A percentile compares a stretch with the other conserved stretches of the same genome.
phyloP scores from a whole-genome alignment of 768 basidiomycete genomes.

The Leccinum ochraceum region DNA sequence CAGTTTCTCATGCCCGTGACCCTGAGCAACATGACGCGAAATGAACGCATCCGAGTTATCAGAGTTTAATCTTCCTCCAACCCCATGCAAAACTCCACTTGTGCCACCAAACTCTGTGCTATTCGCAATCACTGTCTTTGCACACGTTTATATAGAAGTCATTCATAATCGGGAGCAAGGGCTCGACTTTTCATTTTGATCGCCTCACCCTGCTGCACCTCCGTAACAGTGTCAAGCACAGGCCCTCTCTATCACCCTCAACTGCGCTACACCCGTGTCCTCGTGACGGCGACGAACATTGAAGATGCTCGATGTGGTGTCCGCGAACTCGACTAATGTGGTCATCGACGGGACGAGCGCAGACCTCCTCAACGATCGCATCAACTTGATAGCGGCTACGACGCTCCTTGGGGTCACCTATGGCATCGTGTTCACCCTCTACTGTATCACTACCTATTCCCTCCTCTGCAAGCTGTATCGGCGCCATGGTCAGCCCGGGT shows the following conservation, averaged over 20 bases:
- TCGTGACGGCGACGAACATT: constrained; percentile 8
- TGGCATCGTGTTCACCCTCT: constrained; percentile 23
- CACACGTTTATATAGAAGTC: constrained; percentile 29
- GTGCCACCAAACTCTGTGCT: background rate
- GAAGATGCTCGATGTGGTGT: constrained; percentile 9
- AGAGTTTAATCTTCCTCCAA: constrained; percentile 16
- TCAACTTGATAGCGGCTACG: constrained; percentile 27
- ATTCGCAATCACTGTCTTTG: constrained; percentile 7
- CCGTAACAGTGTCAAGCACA: constrained; percentile 5
- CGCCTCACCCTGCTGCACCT: constrained; percentile 7
- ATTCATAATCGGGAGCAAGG: constrained; percentile 17
- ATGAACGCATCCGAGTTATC: constrained; percentile 16
- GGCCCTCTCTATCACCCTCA: constrained; percentile 3
- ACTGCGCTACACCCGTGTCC: constrained; percentile 3
- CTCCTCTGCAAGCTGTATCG: constrained; percentile 21
- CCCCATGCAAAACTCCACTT: constrained; percentile 11
- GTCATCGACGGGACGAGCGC: constrained; percentile 4
- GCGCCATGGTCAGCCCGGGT: constrained; percentile 5
- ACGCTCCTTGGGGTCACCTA: constrained; percentile 25
- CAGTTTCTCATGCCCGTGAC: constrained; percentile 1
- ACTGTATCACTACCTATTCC: constrained; percentile 17
- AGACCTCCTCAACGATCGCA: constrained; percentile 22
- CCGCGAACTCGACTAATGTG: constrained; percentile 10
- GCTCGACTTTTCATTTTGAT: constrained; percentile 16
- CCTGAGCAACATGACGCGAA: constrained; percentile 14